Conservation (phyloP, 2,329 filamentous ascomycete species). For the Fusarium xylarioides region DNA sequence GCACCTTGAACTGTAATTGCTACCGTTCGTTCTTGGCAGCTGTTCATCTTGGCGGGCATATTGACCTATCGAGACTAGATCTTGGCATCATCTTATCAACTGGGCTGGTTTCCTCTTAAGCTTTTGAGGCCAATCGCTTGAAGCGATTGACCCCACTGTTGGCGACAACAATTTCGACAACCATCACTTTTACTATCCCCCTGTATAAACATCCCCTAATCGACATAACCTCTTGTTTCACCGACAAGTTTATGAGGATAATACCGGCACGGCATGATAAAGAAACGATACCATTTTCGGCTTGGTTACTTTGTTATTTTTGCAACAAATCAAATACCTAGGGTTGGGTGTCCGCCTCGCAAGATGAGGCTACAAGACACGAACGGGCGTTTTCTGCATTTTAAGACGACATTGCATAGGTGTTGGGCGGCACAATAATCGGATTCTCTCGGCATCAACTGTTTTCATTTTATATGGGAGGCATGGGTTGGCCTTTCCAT, state of each 20-base stretch:
- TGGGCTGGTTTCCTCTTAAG: slow-evolving; percentile 52
- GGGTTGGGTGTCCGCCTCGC: slow-evolving; percentile 45
- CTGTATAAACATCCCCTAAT: slow-evolving; percentile 62
- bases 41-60: slow-evolving; percentile 63
- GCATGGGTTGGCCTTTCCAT: slow-evolving; percentile 35
- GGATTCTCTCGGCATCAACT: slow-evolving; percentile 43
- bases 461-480: slow-evolving; percentile 47
- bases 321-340: slow-evolving; percentile 44
- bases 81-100: slow-evolving; percentile 54
- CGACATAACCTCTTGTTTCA: slow-evolving; percentile 53
- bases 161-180: slow-evolving; percentile 42
- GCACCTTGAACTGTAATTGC: slow-evolving; percentile 49
- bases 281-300: slow-evolving; percentile 59
- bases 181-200: slow-evolving; percentile 33
- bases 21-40: slow-evolving; percentile 53
- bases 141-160: slow-evolving; percentile 42
- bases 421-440: slow-evolving; percentile 47
- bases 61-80: slow-evolving; percentile 46
- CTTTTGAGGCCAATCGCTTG: slow-evolving; percentile 40
- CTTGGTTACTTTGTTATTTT: slow-evolving; percentile 45
- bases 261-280: slow-evolving; percentile 53
- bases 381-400: slow-evolving; percentile 57
- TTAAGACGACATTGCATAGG: slow-evolving; percentile 58
- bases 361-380: slow-evolving; percentile 53
- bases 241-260: slow-evolving; percentile 49